A percentile compares a stretch with the other conserved stretches of the same genome.
These are phyloP conservation scores for Amoeboaphelidium protococcarum DNA, from an alignment of 371 early-diverging fungal genomes.

Conservation along the genomic window DNA sequence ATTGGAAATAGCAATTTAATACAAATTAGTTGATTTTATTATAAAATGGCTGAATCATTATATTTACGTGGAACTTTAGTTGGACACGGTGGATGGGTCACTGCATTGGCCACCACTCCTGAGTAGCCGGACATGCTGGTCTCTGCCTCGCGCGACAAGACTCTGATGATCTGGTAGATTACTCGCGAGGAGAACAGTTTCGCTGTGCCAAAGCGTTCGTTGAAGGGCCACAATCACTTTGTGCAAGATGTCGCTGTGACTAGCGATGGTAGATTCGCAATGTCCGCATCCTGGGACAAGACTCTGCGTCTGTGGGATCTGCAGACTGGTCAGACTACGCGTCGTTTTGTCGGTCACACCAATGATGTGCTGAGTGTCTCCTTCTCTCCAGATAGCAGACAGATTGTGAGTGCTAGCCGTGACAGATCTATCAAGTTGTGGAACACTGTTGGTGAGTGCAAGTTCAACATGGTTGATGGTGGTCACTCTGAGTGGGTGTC, in stretches of 20 bases:
- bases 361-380: slow-evolving; percentile 88
- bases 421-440: slow-evolving; percentile 97
- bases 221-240: slow-evolving; percentile 91
- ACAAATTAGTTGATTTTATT: no score
- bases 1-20: no score
- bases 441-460: slow-evolving; percentile 98
- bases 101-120: slow-evolving; percentile 1
- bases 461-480: slow-evolving; percentile 74
- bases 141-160: slow-evolving; percentile 33
- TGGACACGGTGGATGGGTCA: neutral
- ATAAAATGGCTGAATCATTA: no score
- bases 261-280: slow-evolving; percentile 86
- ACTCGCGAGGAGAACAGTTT: slow-evolving; percentile 69
- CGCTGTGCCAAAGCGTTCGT: slow-evolving; percentile 65
- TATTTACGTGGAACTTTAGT: neutral
- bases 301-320: slow-evolving; percentile 95
- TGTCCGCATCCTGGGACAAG: slow-evolving; percentile 93
- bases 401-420: slow-evolving; percentile 89
- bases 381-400: slow-evolving; percentile 96
- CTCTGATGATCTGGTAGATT: slow-evolving; percentile 84
- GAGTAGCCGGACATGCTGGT: neutral
- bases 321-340: slow-evolving; percentile 70
- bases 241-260: slow-evolving; percentile 88
- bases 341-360: slow-evolving; percentile 88
- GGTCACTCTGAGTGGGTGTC: slow-evolving; percentile 95